These are phyloP conservation scores for Phalaenopsis aphrodite DNA, from an alignment of 106 monocot species.

Conservation along the genomic window DNA sequence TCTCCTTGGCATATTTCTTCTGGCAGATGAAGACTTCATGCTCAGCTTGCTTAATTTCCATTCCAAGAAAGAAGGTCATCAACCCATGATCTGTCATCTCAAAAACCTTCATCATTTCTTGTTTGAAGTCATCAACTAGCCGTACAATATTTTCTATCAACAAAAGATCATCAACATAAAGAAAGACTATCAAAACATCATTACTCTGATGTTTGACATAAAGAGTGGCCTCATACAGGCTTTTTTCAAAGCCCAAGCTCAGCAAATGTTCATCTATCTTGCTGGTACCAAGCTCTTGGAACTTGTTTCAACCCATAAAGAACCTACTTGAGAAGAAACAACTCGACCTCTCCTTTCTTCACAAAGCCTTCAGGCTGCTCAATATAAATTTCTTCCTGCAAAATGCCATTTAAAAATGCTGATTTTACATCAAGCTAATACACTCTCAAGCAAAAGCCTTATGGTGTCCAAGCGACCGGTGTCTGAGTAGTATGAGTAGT, in stretches of 20 bases:
- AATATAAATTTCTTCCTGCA: conserved; percentile 2
- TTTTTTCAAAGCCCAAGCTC: no score
- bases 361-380: background rate
- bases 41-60: background rate
- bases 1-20: conserved; percentile 4
- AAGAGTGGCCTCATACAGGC: no score
- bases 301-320: background rate
- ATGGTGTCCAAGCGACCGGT: background rate
- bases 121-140: background rate
- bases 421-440: conserved; percentile 1
- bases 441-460: background rate
- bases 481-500: background rate
- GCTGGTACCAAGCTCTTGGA: no score
- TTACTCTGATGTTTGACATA: background rate
- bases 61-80: conserved; percentile 2
- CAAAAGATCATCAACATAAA: conserved; percentile 8
- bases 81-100: conserved; percentile 5
- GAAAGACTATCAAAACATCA: background rate
- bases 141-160: background rate
- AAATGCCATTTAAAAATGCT: background rate
- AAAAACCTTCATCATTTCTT: conserved; percentile 4
- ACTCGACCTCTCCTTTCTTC: background rate
- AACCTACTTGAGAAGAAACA: background rate
- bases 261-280: no score
- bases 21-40: conserved; percentile 9